Conservation (phyloP, 352 stramenopile genomes). For the Globisporangium emineosum region DNA sequence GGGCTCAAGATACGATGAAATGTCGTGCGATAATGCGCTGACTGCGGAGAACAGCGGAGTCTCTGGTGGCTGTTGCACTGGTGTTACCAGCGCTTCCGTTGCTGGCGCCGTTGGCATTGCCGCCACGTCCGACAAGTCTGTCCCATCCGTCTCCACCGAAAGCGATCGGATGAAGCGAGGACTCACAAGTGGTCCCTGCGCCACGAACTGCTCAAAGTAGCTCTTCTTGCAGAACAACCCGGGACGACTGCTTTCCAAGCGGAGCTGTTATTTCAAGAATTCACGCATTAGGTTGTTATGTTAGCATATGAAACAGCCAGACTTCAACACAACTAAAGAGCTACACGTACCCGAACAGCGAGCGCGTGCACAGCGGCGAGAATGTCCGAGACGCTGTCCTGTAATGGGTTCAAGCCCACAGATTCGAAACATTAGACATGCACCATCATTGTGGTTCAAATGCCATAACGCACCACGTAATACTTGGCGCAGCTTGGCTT, state of each 20-base stretch:
- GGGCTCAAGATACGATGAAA: constrained; percentile 5
- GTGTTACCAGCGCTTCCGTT: not conserved
- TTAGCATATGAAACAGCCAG: not conserved
- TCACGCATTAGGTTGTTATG: not conserved
- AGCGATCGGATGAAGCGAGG: constrained; percentile 24
- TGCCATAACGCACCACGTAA: constrained; percentile 91
- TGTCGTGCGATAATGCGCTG: not conserved
- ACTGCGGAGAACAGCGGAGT: not conserved
- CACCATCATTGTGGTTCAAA: not conserved
- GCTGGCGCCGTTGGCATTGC: not conserved
- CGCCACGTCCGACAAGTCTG: constrained; percentile 14
- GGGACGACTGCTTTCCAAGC: constrained; percentile 18
- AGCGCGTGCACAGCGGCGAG: constrained; percentile 50
- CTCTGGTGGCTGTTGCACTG: not conserved
- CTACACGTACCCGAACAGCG: constrained; percentile 40
- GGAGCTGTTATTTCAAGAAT: constrained; percentile 13
- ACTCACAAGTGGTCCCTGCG: constrained; percentile 21
- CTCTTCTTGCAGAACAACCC: constrained; percentile 10
- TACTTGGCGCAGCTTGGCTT: constrained; percentile 95
- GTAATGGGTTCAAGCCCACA: not conserved
- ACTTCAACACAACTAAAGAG: not conserved
- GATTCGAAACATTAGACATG: not conserved
- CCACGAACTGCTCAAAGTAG: constrained; percentile 20
- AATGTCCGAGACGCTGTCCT: constrained; percentile 59
- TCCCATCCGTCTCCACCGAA: constrained; percentile 18